A percentile compares a stretch with the other conserved stretches of the same genome.
Evolutionary conservation across 2,329 filamentous ascomycete species (phyloP).

Genomic region (Trichoderma pleuroti): DNA sequence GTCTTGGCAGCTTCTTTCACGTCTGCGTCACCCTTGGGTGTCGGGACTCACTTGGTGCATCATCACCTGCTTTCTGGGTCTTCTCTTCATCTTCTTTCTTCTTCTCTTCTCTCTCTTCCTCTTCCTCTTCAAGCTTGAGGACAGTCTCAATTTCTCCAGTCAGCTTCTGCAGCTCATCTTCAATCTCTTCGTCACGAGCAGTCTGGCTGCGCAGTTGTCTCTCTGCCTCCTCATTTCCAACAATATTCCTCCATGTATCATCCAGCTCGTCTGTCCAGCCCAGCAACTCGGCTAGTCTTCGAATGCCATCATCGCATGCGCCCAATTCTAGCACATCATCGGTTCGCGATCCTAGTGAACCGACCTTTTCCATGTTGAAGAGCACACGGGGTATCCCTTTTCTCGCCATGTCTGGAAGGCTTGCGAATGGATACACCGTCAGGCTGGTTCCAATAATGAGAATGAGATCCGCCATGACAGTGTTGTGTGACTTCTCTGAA

Average conservation of each 20-base stretch:
- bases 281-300: constrained; percentile 71
- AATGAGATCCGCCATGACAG: constrained; percentile 66
- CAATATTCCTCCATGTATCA: constrained; percentile 64
- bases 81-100: background rate
- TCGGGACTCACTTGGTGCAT: background rate
- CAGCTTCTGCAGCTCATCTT: constrained; percentile 45
- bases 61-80: background rate
- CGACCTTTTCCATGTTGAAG: constrained; percentile 83
- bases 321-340: constrained; percentile 85
- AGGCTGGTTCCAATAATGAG: constrained; percentile 89
- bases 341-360: constrained; percentile 67
- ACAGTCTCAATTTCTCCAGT: constrained; percentile 35
- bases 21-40: background rate
- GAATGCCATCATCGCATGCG: constrained; percentile 78
- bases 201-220: constrained; percentile 40
- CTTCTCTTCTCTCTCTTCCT: background rate
- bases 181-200: constrained; percentile 32
- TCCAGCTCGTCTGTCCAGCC: constrained; percentile 88
- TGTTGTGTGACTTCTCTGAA: constrained; percentile 40
- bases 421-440: constrained; percentile 83
- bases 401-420: constrained; percentile 62
- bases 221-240: constrained; percentile 57
- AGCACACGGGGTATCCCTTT: constrained; percentile 70
- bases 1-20: background rate
- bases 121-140: constrained; percentile 31